Evolutionary conservation across 331 rosid species (phyloP).

Genomic region (Saraca asoca): DNA sequence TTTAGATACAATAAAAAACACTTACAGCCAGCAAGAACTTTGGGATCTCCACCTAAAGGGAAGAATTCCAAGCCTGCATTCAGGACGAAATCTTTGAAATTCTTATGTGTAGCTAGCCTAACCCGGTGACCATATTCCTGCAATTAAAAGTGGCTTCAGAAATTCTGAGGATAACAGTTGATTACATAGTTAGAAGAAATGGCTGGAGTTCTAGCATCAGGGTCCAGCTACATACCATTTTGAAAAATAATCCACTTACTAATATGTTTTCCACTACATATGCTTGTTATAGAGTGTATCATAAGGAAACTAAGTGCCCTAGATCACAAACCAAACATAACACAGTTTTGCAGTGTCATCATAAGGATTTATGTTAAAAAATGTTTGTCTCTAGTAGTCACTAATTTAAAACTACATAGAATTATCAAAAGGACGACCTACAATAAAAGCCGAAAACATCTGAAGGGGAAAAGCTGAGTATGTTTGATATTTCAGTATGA

Average conservation of each 20-base stretch:
- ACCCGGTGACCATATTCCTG: constrained; percentile 91
- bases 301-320: constrained; percentile 1
- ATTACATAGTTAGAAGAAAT: constrained; percentile 17
- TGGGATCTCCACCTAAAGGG: constrained; percentile 96
- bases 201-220: constrained; percentile 18
- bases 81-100: constrained; percentile 86
- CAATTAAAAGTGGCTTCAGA: background rate
- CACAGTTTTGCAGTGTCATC: background rate
- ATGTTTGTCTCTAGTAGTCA: background rate
- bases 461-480: background rate
- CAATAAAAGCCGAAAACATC: background rate
- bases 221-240: background rate
- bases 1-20: constrained; percentile 35
- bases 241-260: too few relatives aligned
- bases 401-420: background rate
- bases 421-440: background rate
- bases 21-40: constrained; percentile 98
- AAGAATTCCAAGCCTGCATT: constrained; percentile 86
- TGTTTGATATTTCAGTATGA: background rate
- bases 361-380: background rate
- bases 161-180: constrained; percentile 23
- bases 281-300: constrained; percentile 1
- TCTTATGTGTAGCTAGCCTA: constrained; percentile 91
- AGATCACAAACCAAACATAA: constrained; percentile 4
- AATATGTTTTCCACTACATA: too few relatives aligned